Conservation (phyloP, 1,284 basidiomycete genomes). For the Puccinia polysora region DNA sequence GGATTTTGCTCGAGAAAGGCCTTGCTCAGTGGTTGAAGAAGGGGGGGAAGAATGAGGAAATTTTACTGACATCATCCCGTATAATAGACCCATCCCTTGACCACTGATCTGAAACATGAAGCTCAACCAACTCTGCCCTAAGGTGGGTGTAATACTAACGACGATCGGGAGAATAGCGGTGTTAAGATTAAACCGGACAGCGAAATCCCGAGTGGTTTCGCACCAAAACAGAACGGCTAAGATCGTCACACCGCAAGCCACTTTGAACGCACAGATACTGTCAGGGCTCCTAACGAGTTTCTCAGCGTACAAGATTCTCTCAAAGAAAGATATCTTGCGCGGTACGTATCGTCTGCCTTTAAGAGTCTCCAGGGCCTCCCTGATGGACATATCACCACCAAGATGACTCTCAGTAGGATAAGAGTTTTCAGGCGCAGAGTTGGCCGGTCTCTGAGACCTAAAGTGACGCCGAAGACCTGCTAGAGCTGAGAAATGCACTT, state of each 20-base stretch:
- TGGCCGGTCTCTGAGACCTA: neutral
- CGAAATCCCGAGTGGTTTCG: slow-evolving; percentile 49
- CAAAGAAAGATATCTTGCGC: slow-evolving; percentile 46
- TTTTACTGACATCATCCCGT: slow-evolving; percentile 44
- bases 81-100: slow-evolving; percentile 46
- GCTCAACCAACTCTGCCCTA: slow-evolving; percentile 52
- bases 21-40: neutral
- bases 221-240: slow-evolving; percentile 50
- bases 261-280: slow-evolving; percentile 52
- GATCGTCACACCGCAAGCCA: slow-evolving; percentile 50
- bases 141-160: slow-evolving; percentile 52
- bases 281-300: slow-evolving; percentile 47
- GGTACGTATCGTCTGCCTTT: slow-evolving; percentile 47
- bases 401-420: slow-evolving; percentile 1
- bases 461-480: slow-evolving; percentile 45
- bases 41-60: slow-evolving; percentile 44
- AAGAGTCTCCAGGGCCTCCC: slow-evolving; percentile 52
- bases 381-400: slow-evolving; percentile 47
- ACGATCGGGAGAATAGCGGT: slow-evolving; percentile 53
- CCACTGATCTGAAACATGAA: slow-evolving; percentile 53
- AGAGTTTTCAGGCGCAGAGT: neutral
- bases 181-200: slow-evolving; percentile 52
- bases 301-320: slow-evolving; percentile 48
- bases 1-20: too few species aligned
- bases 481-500: slow-evolving; percentile 52